Evolutionary conservation across 176 grass and related monocot species (phyloP), one percentile per base, ranked within the genome.

Genomic region (Hsuehochloa calcarea): DNA sequence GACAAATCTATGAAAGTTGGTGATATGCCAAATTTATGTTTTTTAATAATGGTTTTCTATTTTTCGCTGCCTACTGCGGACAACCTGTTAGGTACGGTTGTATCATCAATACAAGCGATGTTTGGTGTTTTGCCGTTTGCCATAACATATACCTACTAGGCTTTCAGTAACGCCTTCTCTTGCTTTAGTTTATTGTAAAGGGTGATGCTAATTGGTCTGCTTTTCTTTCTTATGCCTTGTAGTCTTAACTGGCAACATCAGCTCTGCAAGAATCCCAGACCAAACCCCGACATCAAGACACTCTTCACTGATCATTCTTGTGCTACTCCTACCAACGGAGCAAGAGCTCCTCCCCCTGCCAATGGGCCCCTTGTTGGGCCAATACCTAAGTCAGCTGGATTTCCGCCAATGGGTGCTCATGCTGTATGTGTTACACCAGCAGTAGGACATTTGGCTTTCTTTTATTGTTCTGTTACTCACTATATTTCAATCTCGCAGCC

Each of bases 211-310:
- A 80, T 44, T 68, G 60, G 20, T 27, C 15, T 71, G 13, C 11
- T 58, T 82, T 81, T 79, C 10, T 72, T 85, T 65, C 19, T 69
- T 78, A 25, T 74, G 52, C 22, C 66, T 78, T 93, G 45, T 70
- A 98, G 96, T 76, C 88, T 99, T 64, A 99, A 99, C 78, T 99
- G 96, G 97, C 96, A 99, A 62, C 96, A 99, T 90, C 96, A 99
- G 82, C 90, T 99, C 26, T 99, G 96, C 93, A 99, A 99, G 91
- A 99, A 99, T 82, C 96, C 96, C 23, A 92, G 96, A 71, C 91
- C 93, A 37, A 99, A 99, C 68, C 96, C 96, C 51, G 96, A 99
- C 85, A 99, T 99, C 80, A 99, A 99, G 88, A 99, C 96, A 66
- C 91, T 99, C 6, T 99, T 99, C 66, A 99, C 93, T 47, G 96